phyloP scores from a whole-genome alignment of 768 basidiomycete species.

The Leccinum disarticulatum region DNA sequence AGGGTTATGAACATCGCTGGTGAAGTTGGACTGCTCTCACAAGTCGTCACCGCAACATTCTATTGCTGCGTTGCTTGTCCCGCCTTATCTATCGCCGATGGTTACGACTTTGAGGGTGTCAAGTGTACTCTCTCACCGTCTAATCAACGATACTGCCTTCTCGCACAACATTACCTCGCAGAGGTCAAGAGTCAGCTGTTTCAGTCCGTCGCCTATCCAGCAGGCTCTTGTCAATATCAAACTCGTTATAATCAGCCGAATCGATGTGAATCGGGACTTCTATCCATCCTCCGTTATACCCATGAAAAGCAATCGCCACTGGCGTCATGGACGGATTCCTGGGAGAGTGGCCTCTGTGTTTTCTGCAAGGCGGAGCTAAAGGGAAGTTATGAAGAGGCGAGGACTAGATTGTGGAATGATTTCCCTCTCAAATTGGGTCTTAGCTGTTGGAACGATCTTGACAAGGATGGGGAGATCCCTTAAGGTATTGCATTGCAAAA shows the following conservation, averaged over 20 bases:
- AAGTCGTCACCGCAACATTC: background rate
- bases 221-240: background rate
- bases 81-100: conserved; percentile 1
- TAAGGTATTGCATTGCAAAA: background rate
- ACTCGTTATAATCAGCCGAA: background rate
- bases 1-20: conserved; percentile 14
- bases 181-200: background rate
- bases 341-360: conserved; percentile 5
- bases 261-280: background rate
- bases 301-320: conserved; percentile 1
- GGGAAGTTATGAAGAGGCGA: background rate
- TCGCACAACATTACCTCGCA: conserved; percentile 1
- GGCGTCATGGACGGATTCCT: background rate
- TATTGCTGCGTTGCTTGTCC: conserved; percentile 12
- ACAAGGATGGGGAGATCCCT: background rate
- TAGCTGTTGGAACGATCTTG: conserved; percentile 8
- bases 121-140: background rate
- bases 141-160: conserved; percentile 1
- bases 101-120: conserved; percentile 9
- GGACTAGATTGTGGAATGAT: background rate
- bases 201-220: background rate
- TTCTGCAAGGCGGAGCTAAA: background rate
- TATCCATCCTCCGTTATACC: background rate
- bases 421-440: conserved; percentile 6
- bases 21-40: conserved; percentile 10